These are phyloP conservation scores for Globisporangium uncinulatum DNA, from an alignment of 352 stramenopile genomes.

Conservation along the genomic window DNA sequence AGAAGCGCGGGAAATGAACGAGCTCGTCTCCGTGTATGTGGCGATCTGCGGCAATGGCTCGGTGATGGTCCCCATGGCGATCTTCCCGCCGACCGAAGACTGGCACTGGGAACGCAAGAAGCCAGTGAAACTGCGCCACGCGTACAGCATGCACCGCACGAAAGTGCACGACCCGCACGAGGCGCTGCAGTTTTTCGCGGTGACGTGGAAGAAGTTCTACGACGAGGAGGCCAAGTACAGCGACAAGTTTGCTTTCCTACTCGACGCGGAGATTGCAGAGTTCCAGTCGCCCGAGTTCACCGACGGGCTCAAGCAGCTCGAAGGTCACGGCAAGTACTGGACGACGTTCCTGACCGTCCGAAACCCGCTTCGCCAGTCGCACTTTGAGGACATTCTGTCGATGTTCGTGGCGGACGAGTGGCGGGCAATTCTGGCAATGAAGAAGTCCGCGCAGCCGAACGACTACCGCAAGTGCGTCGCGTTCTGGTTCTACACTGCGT, in stretches of 20 bases:
- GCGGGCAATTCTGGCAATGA: constrained; percentile 66
- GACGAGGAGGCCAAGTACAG: constrained; percentile 85
- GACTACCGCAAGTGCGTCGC: constrained; percentile 85
- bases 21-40: constrained; percentile 79
- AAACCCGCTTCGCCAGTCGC: constrained; percentile 65
- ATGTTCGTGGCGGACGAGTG: constrained; percentile 76
- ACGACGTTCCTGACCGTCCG: constrained; percentile 68
- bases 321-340: constrained; percentile 84
- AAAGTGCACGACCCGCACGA: constrained; percentile 69
- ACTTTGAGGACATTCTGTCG: constrained; percentile 65
- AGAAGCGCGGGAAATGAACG: constrained; percentile 25
- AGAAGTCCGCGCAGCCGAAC: constrained; percentile 81
- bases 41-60: constrained; percentile 81
- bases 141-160: constrained; percentile 69
- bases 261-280: constrained; percentile 61
- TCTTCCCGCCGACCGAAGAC: constrained; percentile 71
- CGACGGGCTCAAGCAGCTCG: constrained; percentile 64
- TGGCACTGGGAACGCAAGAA: constrained; percentile 88
- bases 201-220: constrained; percentile 88
- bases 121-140: constrained; percentile 72
- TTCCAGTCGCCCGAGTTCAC: constrained; percentile 64
- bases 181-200: constrained; percentile 79
- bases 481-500: constrained; percentile 85
- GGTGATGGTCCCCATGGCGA: constrained; percentile 83
- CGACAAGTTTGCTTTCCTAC: constrained; percentile 78